Evolutionary conservation across 345 rosid genomes (phyloP), one percentile per base, ranked within the genome.

Genomic region (Barbarea vulgaris): DNA sequence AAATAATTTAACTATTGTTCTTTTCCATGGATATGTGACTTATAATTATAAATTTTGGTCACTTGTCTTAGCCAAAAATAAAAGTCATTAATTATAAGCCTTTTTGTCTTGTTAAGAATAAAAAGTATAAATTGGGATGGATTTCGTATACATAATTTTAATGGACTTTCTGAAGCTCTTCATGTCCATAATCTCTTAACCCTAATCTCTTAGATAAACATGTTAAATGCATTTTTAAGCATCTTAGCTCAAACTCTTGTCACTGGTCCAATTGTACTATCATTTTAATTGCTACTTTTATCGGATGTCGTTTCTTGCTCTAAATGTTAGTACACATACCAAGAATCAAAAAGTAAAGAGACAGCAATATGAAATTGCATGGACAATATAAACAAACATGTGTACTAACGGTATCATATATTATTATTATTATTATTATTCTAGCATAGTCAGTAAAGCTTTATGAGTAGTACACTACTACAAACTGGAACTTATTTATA

Each of bases 401-500:
- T 72, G 31, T 51, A 64, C 55, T 59, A 54, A 13, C 30, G 24
- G 17, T 67, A 34, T 31, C 19, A 21, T 22, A 59, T 6, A 9
- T 52, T 28, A 39, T 18, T 42, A 5, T 37, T 27, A 25, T 8
- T 44, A 31, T 69, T 30, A 11, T 39, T 64, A 42, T 57, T 46
- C 51, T 47, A 64, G 19, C 14, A 58, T 58, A 36, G 52, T 58
- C 24, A 28, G 50, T 39, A 48, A 59, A 67, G 50, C 41, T 46
- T 67, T 74, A n/a, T 24, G 28, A 42, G 66, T 4, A 33, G 51
- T 51, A 75, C 39, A 64, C 37, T 54, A 64, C 25, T 53, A 64
- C 72, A n/a, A n/a, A n/a, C 78, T 74, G 67, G 19, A 34, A 56
- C 67, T 58, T 25, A 17, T n/a, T 10, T 54, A 66, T 66, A 42